Conservation (phyloP, 1,284 basidiomycete genomes). For the Rhodotorula sp. region DNA sequence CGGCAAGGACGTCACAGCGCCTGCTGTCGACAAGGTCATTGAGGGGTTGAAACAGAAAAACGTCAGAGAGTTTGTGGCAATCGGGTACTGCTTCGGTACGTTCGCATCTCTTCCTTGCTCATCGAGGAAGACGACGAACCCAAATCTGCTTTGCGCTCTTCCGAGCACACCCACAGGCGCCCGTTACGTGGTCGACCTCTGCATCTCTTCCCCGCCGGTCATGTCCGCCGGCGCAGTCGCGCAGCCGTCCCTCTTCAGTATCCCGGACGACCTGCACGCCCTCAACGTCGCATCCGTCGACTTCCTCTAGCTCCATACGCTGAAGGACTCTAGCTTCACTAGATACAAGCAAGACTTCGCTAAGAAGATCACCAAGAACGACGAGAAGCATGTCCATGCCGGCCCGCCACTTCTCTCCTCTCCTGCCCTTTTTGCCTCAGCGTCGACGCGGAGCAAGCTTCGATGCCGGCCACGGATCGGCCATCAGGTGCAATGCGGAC, state of each 20-base stretch:
- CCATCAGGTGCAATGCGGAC: slow-evolving; percentile 55
- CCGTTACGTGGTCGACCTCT: background rate
- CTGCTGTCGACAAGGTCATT: slow-evolving; percentile 60
- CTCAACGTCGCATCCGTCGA: slow-evolving; percentile 45
- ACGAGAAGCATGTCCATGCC: slow-evolving; percentile 60
- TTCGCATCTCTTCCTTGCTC: too few species aligned
- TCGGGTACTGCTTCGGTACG: background rate
- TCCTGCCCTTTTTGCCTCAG: background rate
- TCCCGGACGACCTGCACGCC: slow-evolving; percentile 59
- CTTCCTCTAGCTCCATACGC: slow-evolving; percentile 48
- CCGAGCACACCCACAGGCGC: background rate
- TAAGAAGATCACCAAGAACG: slow-evolving; percentile 57
- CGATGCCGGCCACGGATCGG: slow-evolving; percentile 64
- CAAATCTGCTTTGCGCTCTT: background rate
- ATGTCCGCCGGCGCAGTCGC: slow-evolving; percentile 59
- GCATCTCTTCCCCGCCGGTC: background rate
- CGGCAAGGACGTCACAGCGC: slow-evolving; percentile 54
- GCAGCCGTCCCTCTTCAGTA: slow-evolving; percentile 68
- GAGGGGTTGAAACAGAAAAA: slow-evolving; percentile 60
- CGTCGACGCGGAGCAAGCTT: slow-evolving; percentile 39
- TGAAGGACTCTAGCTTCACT: slow-evolving; percentile 42
- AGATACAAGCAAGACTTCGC: slow-evolving; percentile 38
- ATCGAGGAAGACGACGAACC: too few species aligned
- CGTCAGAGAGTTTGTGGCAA: slow-evolving; percentile 56
- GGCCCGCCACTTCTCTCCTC: background rate